Base-by-base conservation (phyloP, 192 early-diverging fungal genomes). In the Podila clonocystis region DNA sequence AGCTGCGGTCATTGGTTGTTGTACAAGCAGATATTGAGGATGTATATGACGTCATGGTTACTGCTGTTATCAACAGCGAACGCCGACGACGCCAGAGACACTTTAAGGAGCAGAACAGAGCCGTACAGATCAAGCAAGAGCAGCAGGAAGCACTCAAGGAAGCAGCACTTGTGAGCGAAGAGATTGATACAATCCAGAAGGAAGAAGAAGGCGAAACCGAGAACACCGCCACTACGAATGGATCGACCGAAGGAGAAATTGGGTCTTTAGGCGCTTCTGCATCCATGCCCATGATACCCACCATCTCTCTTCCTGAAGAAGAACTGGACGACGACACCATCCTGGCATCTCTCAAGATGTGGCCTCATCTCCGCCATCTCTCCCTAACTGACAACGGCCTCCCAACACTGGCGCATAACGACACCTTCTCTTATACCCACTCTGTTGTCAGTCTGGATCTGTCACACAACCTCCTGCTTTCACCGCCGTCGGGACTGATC, bases 331-430 rank as follows among this genome's bases (percentile, higher is more conserved):
- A 77, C 33, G 29, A 28, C 15, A 50, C 58, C n/a, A 79, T 74
- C 62, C 63, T 74, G 34, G 60, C 66, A 13, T 68, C 82, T 13
- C 68, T 66, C 57, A 70, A 65, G 31, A 82, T 82, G 58, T 87
- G 85, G 86, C 33, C 71, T 15, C 38, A 64, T 6, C 63, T 90
- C 15, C 73, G 72, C 20, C 82, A 84, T 55, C 66, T 90, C 5
- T 83, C 85, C 52, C 70, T 88, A 38, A 79, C 79, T 2, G 85
- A 90, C 55, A 90, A 90, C 62, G 70, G 72, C 41, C 67, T 90
- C 9, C 83, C 87, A 3, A 72, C 83, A 3, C 59, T 90, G 33
- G 28, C 70, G 26, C 65, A 84, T n/a, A 67, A 64, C 11, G 82
- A 86, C 22, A 82, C 87, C 9, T 65, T 87, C 15, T 31, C 58